Base-by-base conservation (phyloP, 495 filamentous ascomycete genomes). In the Hypoxylon lienhwacheense region DNA sequence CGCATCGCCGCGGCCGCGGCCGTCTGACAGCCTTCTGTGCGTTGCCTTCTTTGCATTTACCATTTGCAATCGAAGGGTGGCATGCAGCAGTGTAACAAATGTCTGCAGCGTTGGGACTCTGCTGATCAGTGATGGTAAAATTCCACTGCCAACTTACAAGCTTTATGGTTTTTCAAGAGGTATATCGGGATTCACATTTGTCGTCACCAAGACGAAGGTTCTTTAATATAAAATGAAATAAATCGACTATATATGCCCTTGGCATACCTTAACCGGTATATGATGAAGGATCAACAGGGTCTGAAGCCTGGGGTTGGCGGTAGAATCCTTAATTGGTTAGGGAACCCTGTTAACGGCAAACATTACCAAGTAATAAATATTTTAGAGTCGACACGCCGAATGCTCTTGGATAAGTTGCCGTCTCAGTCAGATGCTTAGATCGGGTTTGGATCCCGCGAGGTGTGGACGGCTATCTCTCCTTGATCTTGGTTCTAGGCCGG, bases 371-470 rank as follows among this genome's bases (percentile, higher is more conserved):
- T 7, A 5, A 5, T 3, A 24, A 31, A 31, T 16, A 35, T 14
- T 35, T 44, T 2, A 33, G 29, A 50, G 45, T 40, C 39, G 40
- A 21, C 17, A 34, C 51, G 47, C 32, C 42, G 17, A 37, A 40
- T 14, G 3, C 19, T n/a, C 12, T 41, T 52, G 17, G 47, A 47
- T 55, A 56, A 40, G 29, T 56, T 52, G 25, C 47, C 47, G 52
- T 56, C 47, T 50, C 40, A 53, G 46, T 53, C 52, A 55, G 36
- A 53, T 37, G 36, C 41, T 39, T 56, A 61, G 25, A 61, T 61
- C 34, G 32, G 15, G 12, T 25, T 48, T 3, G 40, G 45, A 47
- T 55, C 47, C 58, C 52, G 22, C 42, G 22, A 45, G 29, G 47
- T 42, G 41, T 25, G 53, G 48, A 52, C 24, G 37, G 24, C n/a